phyloP scores from a whole-genome alignment of 495 filamentous ascomycete species.

The Eremomyces bilateralis region DNA sequence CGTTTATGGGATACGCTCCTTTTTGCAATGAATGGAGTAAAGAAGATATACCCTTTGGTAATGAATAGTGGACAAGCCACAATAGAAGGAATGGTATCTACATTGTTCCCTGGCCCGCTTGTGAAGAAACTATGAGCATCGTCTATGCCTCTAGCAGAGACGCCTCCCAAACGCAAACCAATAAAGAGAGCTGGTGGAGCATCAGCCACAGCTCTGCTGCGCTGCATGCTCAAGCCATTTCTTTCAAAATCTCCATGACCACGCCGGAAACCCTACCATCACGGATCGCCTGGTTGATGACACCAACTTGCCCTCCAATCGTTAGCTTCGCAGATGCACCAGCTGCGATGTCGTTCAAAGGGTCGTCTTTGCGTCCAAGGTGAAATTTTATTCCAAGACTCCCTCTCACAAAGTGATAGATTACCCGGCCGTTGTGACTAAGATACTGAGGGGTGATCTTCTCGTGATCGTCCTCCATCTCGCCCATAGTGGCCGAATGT shows the following conservation, averaged over 20 bases:
- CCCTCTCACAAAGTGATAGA: conserved; percentile 5
- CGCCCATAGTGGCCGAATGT: neutral
- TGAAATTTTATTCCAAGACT: conserved; percentile 5
- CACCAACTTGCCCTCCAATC: conserved; percentile 2
- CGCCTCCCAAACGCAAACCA: too few relatives aligned
- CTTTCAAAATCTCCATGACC: conserved; percentile 4
- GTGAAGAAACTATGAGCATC: too few relatives aligned
- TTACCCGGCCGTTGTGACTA: neutral
- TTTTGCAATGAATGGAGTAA: too few relatives aligned
- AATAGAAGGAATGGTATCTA: too few relatives aligned
- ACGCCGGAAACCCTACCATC: conserved; percentile 3
- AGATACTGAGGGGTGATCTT: conserved; percentile 2
- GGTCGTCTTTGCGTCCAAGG: conserved; percentile 4
- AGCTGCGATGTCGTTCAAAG: neutral
- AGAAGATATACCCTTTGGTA: too few relatives aligned
- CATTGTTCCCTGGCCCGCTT: too few relatives aligned
- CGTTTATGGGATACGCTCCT: too few relatives aligned
- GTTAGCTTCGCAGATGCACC: conserved; percentile 1
- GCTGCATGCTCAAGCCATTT: too few relatives aligned
- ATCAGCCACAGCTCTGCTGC: too few relatives aligned
- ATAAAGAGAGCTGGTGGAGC: too few relatives aligned
- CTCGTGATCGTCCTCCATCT: neutral
- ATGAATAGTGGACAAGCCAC: too few relatives aligned
- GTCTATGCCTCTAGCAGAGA: too few relatives aligned
- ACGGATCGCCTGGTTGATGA: conserved; percentile 4